Evolutionary conservation across 192 early-diverging fungal genomes (phyloP), one percentile per base, ranked within the genome.

Genomic region (Spinellus fusiger): DNA sequence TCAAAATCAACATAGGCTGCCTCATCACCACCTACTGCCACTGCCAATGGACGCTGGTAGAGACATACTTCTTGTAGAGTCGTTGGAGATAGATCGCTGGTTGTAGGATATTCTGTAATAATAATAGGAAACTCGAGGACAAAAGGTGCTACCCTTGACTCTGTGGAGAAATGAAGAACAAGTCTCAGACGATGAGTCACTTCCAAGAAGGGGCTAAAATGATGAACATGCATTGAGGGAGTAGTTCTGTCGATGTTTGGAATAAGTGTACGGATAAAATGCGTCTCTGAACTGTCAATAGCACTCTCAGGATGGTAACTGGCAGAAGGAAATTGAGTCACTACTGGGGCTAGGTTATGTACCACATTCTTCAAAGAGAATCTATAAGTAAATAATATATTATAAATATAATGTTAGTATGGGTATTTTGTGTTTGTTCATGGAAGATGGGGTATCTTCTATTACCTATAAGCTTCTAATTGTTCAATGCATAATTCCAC

Each of bases 251-350:
- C 2, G 40, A 44, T 5, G 40, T 50, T 51, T 61, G 60, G 56
- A 49, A 73, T 59, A 18, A 65, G 70, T 1, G 60, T 62, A 23
- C 70, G 59, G 27, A 73, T 57, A 46, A 67, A 63, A 38, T 73
- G 70, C 0, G 70, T 73, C 33, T 73, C 70, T 46, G 61, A 63
- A 3, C 56, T 49, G 27, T 51, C 54, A 12, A 61, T 58, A 35
- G 63, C 66, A 27, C 58, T 35, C 3, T 64, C 55, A 3, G 65
- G 56, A 49, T 59, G 60, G 33, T 73, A 73, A 26, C 28, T 37
- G 16, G 65, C 26, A 25, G 35, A 16, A 13, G 70, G 70, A 25
- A 62, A 66, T 4, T 49, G 52, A 18, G 55, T 66, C 20, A 67
- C 31, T 2, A 67, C 46, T 18, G 65, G 70, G 26, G 58, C 52